These are phyloP conservation scores for Hanseniaspora jakobsenii DNA, from an alignment of 805 yeast genomes.

Conservation along the genomic window DNA sequence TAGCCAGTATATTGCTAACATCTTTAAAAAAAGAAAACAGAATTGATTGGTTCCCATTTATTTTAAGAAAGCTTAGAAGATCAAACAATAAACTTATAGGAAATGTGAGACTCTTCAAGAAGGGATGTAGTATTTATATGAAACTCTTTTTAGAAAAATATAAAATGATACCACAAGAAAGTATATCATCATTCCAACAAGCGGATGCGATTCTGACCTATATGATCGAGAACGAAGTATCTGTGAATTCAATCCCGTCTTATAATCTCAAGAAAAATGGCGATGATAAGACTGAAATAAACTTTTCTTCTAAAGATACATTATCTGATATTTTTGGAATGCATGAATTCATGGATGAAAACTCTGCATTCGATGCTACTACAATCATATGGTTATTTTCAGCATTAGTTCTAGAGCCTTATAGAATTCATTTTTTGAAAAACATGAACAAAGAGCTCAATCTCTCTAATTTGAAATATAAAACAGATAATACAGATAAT, in stretches of 20 bases:
- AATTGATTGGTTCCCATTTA: conserved; percentile 42
- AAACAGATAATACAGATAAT: neutral
- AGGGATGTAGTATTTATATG: neutral
- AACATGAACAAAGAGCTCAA: neutral
- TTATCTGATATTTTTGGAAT: too few species aligned
- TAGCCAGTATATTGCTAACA: too few species aligned
- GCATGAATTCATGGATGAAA: too few species aligned
- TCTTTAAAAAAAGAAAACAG: too few species aligned
- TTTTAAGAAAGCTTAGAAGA: conserved; percentile 65
- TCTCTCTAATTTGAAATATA: neutral
- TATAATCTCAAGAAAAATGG: neutral
- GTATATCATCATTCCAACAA: neutral
- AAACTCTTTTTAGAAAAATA: neutral
- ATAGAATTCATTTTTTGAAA: too few species aligned
- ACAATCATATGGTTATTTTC: too few species aligned
- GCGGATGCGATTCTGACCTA: too few species aligned
- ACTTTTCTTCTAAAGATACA: too few species aligned
- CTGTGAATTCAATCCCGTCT: neutral
- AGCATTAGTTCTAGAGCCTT: too few species aligned
- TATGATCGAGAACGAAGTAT: neutral
- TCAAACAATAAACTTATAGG: conserved; percentile 62
- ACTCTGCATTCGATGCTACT: too few species aligned
- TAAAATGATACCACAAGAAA: neutral
- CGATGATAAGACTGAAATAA: too few species aligned
- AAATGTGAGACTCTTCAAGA: conserved; percentile 17